A percentile compares a stretch with the other conserved stretches of the same genome.
Conservation (phyloP, 176 grass and related monocot genomes). For the Oryza glumipatula region DNA sequence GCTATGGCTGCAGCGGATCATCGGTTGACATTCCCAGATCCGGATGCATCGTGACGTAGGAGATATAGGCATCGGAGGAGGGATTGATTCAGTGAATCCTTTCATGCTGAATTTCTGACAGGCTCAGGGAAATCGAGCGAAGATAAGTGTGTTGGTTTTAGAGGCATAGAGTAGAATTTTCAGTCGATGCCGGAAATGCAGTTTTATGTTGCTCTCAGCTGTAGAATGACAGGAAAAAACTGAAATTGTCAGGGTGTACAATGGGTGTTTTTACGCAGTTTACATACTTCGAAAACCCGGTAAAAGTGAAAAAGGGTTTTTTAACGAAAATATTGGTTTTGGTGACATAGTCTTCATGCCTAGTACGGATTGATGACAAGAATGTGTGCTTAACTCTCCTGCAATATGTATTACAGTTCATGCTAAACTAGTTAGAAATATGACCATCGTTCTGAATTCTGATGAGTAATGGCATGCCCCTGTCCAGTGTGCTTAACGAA, state of each 20-base stretch:
- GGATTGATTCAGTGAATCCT: not conserved
- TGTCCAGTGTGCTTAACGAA: too few relatives aligned
- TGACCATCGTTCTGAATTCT: too few relatives aligned
- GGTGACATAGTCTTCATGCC: not conserved
- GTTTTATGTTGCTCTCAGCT: not conserved
- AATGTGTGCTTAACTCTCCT: not conserved
- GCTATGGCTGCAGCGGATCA: not conserved
- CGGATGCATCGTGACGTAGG: not conserved
- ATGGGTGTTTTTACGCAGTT: too few relatives aligned
- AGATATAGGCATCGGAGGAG: not conserved
- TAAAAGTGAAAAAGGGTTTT: too few relatives aligned
- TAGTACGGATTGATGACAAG: not conserved
- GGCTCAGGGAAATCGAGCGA: not conserved
- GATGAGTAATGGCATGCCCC: too few relatives aligned
- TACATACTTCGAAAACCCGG: too few relatives aligned
- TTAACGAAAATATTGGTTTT: too few relatives aligned
- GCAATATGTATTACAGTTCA: too few relatives aligned
- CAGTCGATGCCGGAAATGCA: not conserved
- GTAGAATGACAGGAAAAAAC: too few relatives aligned
- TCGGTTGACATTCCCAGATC: conserved; percentile 14
- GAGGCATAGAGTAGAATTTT: not conserved
- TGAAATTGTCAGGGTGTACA: too few relatives aligned
- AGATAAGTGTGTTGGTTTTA: not conserved
- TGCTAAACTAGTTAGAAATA: too few relatives aligned
- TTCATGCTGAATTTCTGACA: not conserved